Conservation (phyloP, 345 rosid species). For the Barbarea vulgaris region DNA sequence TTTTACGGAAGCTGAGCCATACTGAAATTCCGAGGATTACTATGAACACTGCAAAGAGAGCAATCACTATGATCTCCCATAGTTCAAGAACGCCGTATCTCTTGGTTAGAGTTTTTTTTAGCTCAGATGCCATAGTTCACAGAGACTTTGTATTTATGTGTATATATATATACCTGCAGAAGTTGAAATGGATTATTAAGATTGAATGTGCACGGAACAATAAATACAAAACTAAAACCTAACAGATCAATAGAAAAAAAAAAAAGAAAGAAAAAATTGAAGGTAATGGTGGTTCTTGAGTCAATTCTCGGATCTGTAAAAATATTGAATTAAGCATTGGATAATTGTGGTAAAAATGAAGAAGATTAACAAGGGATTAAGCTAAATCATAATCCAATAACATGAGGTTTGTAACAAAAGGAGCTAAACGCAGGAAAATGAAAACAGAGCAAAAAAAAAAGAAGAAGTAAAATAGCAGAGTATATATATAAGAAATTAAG, state of each 20-base stretch:
- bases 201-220: neutral
- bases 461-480: neutral
- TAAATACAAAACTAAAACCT: neutral
- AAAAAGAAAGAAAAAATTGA: neutral
- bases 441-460: constrained; percentile 10
- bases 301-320: neutral
- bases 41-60: constrained; percentile 58
- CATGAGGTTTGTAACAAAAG: neutral
- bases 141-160: constrained; percentile 36
- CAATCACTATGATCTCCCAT: constrained; percentile 73
- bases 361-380: neutral
- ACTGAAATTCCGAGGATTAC: constrained; percentile 60
- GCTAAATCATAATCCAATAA: constrained; percentile 6
- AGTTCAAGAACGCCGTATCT: constrained; percentile 60
- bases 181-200: constrained; percentile 24
- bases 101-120: constrained; percentile 58
- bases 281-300: constrained; percentile 6
- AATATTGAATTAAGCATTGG: neutral
- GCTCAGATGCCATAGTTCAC: constrained; percentile 57
- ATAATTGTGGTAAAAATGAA: neutral
- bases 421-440: neutral
- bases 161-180: constrained; percentile 20
- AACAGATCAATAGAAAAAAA: neutral
- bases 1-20: constrained; percentile 78
- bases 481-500: neutral